phyloP scores from a whole-genome alignment of 768 basidiomycete species.

The Paxillus involutus region DNA sequence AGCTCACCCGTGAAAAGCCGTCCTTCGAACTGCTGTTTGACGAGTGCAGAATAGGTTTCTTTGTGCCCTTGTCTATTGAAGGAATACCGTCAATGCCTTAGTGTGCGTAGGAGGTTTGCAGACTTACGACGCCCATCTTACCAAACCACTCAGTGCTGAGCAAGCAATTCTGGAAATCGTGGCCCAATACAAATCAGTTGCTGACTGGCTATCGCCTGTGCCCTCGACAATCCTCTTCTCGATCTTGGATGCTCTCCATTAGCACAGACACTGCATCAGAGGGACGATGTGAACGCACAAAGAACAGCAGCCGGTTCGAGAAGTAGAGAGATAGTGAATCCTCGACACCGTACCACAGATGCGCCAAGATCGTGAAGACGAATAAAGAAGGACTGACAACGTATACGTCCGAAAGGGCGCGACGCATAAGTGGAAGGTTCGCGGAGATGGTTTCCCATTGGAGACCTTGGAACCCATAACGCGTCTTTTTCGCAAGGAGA shows the following conservation, averaged over 20 bases:
- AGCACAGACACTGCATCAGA: neutral
- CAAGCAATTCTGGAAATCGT: conserved; percentile 12
- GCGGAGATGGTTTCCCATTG: conserved; percentile 5
- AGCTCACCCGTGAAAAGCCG: conserved; percentile 19
- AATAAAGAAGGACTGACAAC: conserved; percentile 21
- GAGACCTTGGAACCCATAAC: conserved; percentile 5
- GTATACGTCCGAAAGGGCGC: conserved; percentile 21
- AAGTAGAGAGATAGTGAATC: conserved; percentile 20
- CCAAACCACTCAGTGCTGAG: conserved; percentile 13
- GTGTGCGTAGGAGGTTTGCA: neutral
- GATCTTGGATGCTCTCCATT: conserved; percentile 13
- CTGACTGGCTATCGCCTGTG: neutral
- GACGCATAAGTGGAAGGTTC: conserved; percentile 6
- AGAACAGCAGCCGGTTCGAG: conserved; percentile 19
- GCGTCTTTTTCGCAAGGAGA: conserved; percentile 12
- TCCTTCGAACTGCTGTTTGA: conserved; percentile 20
- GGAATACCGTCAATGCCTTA: neutral
- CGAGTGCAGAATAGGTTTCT: conserved; percentile 12
- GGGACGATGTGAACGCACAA: conserved; percentile 7
- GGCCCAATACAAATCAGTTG: conserved; percentile 12
- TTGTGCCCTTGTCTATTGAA: conserved; percentile 2
- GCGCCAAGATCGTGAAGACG: neutral
- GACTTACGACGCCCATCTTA: conserved; percentile 20
- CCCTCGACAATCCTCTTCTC: conserved; percentile 15
- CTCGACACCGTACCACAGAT: conserved; percentile 22